A percentile compares a stretch with the other conserved stretches of the same genome.
These are phyloP conservation scores for Aspergillus sp. DNA, from an alignment of 2,329 filamentous ascomycete species.

Conservation along the genomic window DNA sequence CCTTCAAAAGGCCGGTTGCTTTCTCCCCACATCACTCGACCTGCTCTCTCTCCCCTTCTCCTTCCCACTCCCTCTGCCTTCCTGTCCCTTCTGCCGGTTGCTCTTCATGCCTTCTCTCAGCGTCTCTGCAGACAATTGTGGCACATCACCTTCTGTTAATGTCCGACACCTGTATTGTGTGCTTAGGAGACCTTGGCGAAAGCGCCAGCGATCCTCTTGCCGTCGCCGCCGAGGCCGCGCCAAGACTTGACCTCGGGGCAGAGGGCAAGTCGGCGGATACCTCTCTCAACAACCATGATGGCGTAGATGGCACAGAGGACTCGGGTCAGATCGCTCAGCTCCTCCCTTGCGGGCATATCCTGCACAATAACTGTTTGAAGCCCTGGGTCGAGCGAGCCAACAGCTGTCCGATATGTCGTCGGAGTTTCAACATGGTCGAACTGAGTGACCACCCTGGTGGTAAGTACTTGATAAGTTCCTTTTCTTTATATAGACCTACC, in stretches of 20 bases:
- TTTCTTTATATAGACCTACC: neutral
- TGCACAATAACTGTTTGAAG: constrained; percentile 89
- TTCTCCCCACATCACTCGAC: constrained; percentile 35
- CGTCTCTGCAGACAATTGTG: constrained; percentile 30
- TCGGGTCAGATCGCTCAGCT: constrained; percentile 61
- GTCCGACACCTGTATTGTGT: constrained; percentile 72
- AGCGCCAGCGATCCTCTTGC: constrained; percentile 54
- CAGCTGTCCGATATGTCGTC: constrained; percentile 95
- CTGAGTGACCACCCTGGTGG: constrained; percentile 78
- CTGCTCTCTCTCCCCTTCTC: constrained; percentile 28
- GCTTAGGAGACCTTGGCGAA: constrained; percentile 68
- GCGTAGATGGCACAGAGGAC: constrained; percentile 42
- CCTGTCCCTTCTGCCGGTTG: constrained; percentile 26
- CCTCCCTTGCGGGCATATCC: constrained; percentile 80
- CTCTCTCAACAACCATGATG: constrained; percentile 34
- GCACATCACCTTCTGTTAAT: constrained; percentile 46
- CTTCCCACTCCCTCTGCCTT: constrained; percentile 22
- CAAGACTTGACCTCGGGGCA: constrained; percentile 44
- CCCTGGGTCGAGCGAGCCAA: constrained; percentile 97
- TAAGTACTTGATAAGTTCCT: constrained; percentile 50
- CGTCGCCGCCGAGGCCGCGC: constrained; percentile 44
- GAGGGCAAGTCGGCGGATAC: constrained; percentile 29
- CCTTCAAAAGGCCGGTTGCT: constrained; percentile 45
- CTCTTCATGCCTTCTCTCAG: constrained; percentile 44
- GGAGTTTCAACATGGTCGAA: constrained; percentile 85